Conservation (phyloP, 805 yeast species). For the Starmera amethionina region DNA sequence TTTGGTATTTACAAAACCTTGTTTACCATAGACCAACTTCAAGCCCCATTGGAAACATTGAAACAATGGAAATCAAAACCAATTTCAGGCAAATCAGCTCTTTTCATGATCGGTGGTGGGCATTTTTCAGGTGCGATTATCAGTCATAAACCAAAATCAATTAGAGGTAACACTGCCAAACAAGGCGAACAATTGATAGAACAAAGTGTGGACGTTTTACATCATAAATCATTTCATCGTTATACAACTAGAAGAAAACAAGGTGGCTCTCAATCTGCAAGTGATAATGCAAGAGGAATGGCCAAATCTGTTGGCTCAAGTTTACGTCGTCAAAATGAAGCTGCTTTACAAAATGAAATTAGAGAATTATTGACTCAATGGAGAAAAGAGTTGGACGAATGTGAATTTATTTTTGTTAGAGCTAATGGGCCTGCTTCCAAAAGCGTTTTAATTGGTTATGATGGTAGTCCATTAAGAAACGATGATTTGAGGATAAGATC, state of each 20-base stretch:
- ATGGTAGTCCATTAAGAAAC: constrained; percentile 39
- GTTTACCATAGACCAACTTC: constrained; percentile 33
- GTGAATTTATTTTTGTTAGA: constrained; percentile 65
- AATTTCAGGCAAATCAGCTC: constrained; percentile 44
- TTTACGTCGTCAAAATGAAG: constrained; percentile 83
- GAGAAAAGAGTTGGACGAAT: constrained; percentile 47
- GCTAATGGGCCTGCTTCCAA: constrained; percentile 70
- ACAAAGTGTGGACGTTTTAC: constrained; percentile 56
- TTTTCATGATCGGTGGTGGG: constrained; percentile 95
- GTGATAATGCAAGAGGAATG: constrained; percentile 86
- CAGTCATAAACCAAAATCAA: constrained; percentile 51
- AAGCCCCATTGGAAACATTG: constrained; percentile 43
- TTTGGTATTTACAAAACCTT: constrained; percentile 63
- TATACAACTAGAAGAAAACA: constrained; percentile 95
- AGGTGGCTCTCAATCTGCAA: constrained; percentile 94
- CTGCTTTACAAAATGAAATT: constrained; percentile 72
- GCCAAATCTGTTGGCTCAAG: constrained; percentile 95
- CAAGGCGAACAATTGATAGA: constrained; percentile 40
- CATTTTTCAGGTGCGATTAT: constrained; percentile 95
- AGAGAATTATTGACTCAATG: constrained; percentile 56
- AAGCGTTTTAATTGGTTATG: constrained; percentile 57
- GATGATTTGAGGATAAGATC: constrained; percentile 54
- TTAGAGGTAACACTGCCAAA: constrained; percentile 45
- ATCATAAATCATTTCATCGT: constrained; percentile 82
- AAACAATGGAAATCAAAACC: constrained; percentile 22